Evolutionary conservation across 1,284 basidiomycete genomes (phyloP).

Genomic region (Trichosporon ovoides): DNA sequence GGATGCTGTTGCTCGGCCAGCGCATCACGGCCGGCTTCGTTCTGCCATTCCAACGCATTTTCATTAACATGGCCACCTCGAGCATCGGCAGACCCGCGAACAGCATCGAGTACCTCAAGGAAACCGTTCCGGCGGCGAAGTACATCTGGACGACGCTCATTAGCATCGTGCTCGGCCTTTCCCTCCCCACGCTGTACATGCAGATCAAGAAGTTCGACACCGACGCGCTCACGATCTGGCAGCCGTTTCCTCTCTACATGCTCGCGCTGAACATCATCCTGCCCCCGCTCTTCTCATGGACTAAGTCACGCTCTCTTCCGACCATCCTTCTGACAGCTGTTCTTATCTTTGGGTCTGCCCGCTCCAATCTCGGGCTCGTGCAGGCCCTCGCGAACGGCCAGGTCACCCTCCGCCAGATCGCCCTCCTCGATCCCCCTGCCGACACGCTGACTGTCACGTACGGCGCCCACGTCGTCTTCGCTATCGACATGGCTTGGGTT

Average conservation of each 20-base stretch:
- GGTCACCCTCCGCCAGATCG: conserved; percentile 5
- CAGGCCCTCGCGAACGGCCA: not conserved
- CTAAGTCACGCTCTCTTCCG: not conserved
- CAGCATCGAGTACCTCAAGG: conserved; percentile 2
- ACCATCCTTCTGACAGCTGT: conserved; percentile 6
- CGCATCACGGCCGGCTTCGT: conserved; percentile 11
- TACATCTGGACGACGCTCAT: conserved; percentile 13
- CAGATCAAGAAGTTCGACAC: not conserved
- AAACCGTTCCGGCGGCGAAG: conserved; percentile 6
- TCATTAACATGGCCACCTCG: not conserved
- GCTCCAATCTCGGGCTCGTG: conserved; percentile 10
- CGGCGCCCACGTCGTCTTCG: conserved; percentile 13
- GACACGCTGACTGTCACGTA: not conserved
- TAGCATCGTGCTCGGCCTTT: not conserved
- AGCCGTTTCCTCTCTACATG: conserved; percentile 18
- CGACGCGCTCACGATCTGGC: conserved; percentile 14
- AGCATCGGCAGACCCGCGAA: not conserved
- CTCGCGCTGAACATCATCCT: conserved; percentile 11
- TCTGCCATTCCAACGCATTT: conserved; percentile 6
- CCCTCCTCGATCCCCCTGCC: conserved; percentile 1
- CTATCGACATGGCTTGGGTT: conserved; percentile 9
- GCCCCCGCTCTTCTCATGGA: conserved; percentile 2
- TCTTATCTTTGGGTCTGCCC: not conserved
- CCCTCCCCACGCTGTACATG: conserved; percentile 5
- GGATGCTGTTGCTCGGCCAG: conserved; percentile 13